phyloP scores from a whole-genome alignment of 371 early-diverging fungal genomes.

The Circinella minor region DNA sequence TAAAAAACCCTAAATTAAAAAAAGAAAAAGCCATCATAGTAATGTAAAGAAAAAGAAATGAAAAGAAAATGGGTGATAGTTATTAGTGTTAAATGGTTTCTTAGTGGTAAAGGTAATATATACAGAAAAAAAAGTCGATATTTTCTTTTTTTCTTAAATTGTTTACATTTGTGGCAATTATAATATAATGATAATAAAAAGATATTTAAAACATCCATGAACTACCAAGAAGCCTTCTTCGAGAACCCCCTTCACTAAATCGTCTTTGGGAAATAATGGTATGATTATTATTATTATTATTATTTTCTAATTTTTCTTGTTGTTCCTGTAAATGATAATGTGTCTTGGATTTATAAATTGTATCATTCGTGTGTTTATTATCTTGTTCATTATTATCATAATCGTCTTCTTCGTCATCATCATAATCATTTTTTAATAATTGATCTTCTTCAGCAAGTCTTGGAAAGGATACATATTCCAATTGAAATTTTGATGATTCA shows the following conservation, averaged over 20 bases:
- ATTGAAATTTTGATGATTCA: conserved; percentile 10
- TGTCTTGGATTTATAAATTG: not conserved
- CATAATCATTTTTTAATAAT: not conserved
- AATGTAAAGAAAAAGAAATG: too few relatives aligned
- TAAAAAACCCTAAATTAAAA: too few relatives aligned
- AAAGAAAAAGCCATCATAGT: too few relatives aligned
- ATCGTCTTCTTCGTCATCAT: conserved; percentile 1
- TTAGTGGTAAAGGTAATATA: too few relatives aligned
- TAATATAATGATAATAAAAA: not conserved
- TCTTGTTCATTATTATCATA: not conserved
- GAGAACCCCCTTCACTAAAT: conserved; percentile 10
- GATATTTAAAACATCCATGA: conserved; percentile 15
- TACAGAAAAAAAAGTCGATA: too few relatives aligned
- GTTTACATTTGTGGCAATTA: not conserved
- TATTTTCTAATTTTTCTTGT: not conserved
- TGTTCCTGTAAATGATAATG: not conserved
- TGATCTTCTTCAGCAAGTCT: conserved; percentile 13
- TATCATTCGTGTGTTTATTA: not conserved
- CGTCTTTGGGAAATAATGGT: not conserved
- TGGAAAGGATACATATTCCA: conserved; percentile 16
- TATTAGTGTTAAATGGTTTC: too few relatives aligned
- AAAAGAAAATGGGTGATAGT: too few relatives aligned
- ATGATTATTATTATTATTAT: not conserved
- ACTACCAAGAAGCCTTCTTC: conserved; percentile 9
- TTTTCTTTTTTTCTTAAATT: too few relatives aligned